A percentile compares a stretch with the other conserved stretches of the same genome.
Conservation (phyloP, 805 yeast species). For the Pichia manshurica region DNA sequence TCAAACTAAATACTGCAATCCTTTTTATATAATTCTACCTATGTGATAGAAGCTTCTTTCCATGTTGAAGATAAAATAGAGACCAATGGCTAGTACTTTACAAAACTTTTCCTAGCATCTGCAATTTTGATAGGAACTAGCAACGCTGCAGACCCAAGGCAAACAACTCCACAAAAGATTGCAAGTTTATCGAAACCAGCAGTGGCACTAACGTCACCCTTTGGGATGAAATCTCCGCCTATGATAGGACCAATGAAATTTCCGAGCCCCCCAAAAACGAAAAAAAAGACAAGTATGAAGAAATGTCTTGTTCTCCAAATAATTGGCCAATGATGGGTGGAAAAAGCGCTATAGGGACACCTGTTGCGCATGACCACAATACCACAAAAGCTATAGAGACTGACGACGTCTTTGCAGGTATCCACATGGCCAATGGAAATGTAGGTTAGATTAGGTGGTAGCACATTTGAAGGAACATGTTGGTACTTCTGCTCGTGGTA, state of each 20-base stretch:
- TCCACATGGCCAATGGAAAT: constrained; percentile 42
- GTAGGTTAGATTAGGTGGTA: no score
- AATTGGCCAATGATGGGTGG: constrained; percentile 33
- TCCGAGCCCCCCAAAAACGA: constrained; percentile 27
- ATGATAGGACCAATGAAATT: constrained; percentile 33
- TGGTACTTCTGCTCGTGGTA: constrained; percentile 40
- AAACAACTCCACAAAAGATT: constrained; percentile 29
- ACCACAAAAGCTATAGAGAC: constrained; percentile 35
- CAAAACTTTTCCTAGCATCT: not conserved
- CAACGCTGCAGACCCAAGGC: constrained; percentile 18
- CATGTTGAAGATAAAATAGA: no score
- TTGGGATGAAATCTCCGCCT: constrained; percentile 32
- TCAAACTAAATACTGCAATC: no score
- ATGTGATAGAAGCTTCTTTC: no score
- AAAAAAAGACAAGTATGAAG: constrained; percentile 30
- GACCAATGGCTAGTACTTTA: no score
- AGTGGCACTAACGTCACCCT: constrained; percentile 12
- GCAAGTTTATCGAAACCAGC: constrained; percentile 28
- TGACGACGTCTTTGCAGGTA: constrained; percentile 38
- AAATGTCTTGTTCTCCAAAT: constrained; percentile 15
- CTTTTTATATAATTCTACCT: no score
- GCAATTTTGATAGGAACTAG: constrained; percentile 1
- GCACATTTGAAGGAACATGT: constrained; percentile 40
- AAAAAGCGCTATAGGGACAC: constrained; percentile 30
- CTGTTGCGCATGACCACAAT: constrained; percentile 33